Evolutionary conservation across 345 rosid genomes (phyloP).

Genomic region (Arabidopsis suecica): DNA sequence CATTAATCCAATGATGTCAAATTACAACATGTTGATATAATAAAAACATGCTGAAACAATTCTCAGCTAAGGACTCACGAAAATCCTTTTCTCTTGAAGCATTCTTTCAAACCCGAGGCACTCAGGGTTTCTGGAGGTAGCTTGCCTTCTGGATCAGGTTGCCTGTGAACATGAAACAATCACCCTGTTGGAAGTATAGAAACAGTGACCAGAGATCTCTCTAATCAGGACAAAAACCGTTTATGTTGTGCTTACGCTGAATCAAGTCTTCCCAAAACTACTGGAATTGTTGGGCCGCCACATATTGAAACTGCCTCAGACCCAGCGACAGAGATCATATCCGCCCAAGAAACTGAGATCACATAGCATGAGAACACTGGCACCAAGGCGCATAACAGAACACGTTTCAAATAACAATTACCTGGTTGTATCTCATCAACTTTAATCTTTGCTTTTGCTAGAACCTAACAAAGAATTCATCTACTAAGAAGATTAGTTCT

Average conservation of each 20-base stretch:
- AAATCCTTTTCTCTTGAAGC: slow-evolving; percentile 84
- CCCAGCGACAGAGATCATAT: slow-evolving; percentile 87
- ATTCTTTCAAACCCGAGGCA: slow-evolving; percentile 75
- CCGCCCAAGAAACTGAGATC: slow-evolving; percentile 91
- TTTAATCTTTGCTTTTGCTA: slow-evolving; percentile 79
- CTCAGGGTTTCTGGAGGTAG: slow-evolving; percentile 76
- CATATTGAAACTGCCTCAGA: slow-evolving; percentile 91
- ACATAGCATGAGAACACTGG: slow-evolving; percentile 42
- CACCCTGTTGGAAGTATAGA: slow-evolving; percentile 13
- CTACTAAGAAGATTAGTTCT: slow-evolving; percentile 47
- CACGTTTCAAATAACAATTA: slow-evolving; percentile 36
- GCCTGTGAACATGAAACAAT: slow-evolving; percentile 49
- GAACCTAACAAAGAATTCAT: slow-evolving; percentile 61
- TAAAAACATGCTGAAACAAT: not conserved
- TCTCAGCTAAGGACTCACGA: slow-evolving; percentile 59
- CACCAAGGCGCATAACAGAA: slow-evolving; percentile 17
- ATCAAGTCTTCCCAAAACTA: slow-evolving; percentile 79
- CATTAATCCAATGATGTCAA: not conserved
- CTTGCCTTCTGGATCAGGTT: slow-evolving; percentile 83
- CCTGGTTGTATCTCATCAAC: slow-evolving; percentile 73
- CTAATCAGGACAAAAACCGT: not conserved
- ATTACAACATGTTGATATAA: slow-evolving; percentile 13
- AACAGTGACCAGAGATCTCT: slow-evolving; percentile 21
- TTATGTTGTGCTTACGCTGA: slow-evolving; percentile 54
- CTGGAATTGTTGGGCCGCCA: slow-evolving; percentile 85